Conservation (phyloP, 2,329 filamentous ascomycete species). For the Hypoxylon sp. region DNA sequence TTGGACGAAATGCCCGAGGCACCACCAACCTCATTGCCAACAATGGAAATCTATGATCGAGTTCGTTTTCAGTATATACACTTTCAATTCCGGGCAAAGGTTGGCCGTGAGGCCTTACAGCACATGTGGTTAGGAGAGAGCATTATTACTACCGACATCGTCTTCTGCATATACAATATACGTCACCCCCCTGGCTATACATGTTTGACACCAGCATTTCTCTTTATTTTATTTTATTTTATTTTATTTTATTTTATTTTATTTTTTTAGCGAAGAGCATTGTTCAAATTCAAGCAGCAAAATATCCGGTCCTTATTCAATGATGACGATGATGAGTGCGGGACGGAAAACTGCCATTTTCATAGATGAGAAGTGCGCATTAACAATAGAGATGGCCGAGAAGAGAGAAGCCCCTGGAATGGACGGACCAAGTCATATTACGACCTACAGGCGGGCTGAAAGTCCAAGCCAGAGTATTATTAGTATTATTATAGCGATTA, state of each 20-base stretch:
- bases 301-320: conserved; percentile 18
- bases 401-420: conserved; percentile 10
- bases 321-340: conserved; percentile 14
- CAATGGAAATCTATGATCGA: conserved; percentile 58
- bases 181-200: conserved; percentile 9
- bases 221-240: no score
- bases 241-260: no score
- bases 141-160: conserved; percentile 4
- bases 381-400: conserved; percentile 24
- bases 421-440: conserved; percentile 11
- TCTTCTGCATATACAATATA: conserved; percentile 24
- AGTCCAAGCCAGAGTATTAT: not conserved
- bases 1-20: conserved; percentile 55
- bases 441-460: conserved; percentile 3
- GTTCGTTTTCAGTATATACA: not conserved
- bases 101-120: not conserved
- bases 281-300: conserved; percentile 22
- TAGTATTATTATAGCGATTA: conserved; percentile 3
- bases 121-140: not conserved
- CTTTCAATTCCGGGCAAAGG: not conserved
- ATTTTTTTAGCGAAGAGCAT: conserved; percentile 21
- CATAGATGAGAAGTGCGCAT: conserved; percentile 30
- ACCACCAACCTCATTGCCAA: conserved; percentile 68
- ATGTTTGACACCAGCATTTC: conserved; percentile 12
- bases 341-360: conserved; percentile 12